phyloP scores from a whole-genome alignment of 2,329 filamentous ascomycete species.

The Nothophaeocryptopus gaeumannii region DNA sequence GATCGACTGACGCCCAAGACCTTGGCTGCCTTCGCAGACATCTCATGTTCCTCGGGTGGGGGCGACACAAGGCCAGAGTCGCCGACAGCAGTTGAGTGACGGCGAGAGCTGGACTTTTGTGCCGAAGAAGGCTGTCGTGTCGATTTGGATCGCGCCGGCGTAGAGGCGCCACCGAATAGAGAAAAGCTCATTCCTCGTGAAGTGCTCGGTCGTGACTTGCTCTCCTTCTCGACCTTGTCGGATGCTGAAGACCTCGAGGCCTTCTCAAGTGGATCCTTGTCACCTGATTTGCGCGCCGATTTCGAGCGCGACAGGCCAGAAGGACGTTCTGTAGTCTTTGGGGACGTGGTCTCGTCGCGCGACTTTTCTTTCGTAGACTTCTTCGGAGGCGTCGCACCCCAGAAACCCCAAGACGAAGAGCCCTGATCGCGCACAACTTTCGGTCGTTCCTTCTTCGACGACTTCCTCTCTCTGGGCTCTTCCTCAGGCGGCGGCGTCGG shows the following conservation, averaged over 20 bases:
- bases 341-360: conserved; percentile 39
- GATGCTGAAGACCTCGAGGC: conserved; percentile 70
- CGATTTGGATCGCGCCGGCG: conserved; percentile 62
- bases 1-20: conserved; percentile 60
- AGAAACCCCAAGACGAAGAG: conserved; percentile 67
- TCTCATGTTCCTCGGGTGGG: conserved; percentile 58
- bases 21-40: conserved; percentile 75
- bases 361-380: conserved; percentile 49
- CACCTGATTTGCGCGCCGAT: conserved; percentile 53
- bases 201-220: conserved; percentile 53
- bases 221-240: conserved; percentile 61
- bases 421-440: conserved; percentile 70
- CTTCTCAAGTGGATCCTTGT: conserved; percentile 54
- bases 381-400: conserved; percentile 53
- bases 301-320: conserved; percentile 54
- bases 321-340: conserved; percentile 38
- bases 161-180: conserved; percentile 54
- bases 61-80: conserved; percentile 67
- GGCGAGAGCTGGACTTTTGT: conserved; percentile 52
- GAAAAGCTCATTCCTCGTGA: conserved; percentile 58
- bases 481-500: conserved; percentile 52
- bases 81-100: conserved; percentile 56
- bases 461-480: conserved; percentile 51
- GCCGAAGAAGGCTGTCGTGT: conserved; percentile 54
- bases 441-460: conserved; percentile 70